Base-by-base conservation (phyloP, 345 rosid genomes). In the Moringa oleifera region DNA sequence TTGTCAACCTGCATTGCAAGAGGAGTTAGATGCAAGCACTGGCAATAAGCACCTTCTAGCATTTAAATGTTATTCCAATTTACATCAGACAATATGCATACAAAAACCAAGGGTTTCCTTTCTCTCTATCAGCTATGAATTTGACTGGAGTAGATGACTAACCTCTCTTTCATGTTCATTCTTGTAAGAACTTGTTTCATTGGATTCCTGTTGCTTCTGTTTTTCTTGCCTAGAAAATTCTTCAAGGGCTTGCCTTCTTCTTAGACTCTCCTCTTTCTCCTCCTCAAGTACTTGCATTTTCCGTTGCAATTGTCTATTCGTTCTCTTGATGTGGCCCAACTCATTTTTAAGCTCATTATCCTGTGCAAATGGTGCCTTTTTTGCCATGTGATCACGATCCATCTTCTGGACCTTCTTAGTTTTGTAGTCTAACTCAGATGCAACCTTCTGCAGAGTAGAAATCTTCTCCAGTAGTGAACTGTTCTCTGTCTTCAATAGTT, bases 261-360 rank as follows among this genome's bases (percentile, higher is more conserved):
- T 59, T 20, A 47, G 41, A 59, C 46, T 67, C 59, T 65, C 62
- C 22, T 67, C 66, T 63, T 75, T 82, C 61, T 80, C 79, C 53
- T 78, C 78, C 65, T 80, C 84, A 18, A 78, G 80, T 59, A 73
- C 80, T 28, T 73, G 64, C 25, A 73, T 62, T 58, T 62, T 73
- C 70, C 53, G 66, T 22, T 73, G 87, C 63, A 68, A 69, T 57
- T 70, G 79, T 50, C 68, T 73, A 66, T 80, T 80, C 61, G 75
- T 51, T 66, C 59, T 73, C 75, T 68, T 75, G 47, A 75, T 69
- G 59, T 37, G 62, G 56, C 65, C 58, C 31, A 82, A 68, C 71
- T 81, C 80, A 51, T 66, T 76, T 53, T 61, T 80, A 49, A 72
- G 57, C 57, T 78, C 81, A 1, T 52, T 54, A 66, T 68, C 62